phyloP scores from a whole-genome alignment of 352 stramenopile genomes.

The Saprolegnia parasitica region DNA sequence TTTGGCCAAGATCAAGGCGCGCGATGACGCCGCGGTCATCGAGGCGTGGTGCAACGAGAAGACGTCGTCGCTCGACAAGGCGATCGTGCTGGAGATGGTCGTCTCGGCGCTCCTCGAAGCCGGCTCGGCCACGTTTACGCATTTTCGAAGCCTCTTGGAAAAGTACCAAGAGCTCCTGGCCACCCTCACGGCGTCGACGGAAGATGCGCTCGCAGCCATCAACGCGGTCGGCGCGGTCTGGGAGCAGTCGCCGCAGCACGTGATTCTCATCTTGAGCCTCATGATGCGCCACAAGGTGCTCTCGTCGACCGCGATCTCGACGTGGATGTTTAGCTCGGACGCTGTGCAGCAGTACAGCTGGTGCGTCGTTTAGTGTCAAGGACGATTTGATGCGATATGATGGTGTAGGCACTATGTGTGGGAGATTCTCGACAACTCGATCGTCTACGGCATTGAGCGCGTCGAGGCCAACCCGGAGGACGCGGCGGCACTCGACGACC shows the following conservation, averaged over 20 bases:
- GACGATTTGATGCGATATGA: neutral
- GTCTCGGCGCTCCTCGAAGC: slow-evolving; percentile 73
- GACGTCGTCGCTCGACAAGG: slow-evolving; percentile 40
- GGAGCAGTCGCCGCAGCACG: slow-evolving; percentile 79
- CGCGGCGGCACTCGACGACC: slow-evolving; percentile 40
- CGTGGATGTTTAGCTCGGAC: slow-evolving; percentile 76
- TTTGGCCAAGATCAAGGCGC: slow-evolving; percentile 62
- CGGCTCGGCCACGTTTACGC: slow-evolving; percentile 74
- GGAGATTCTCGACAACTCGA: slow-evolving; percentile 68
- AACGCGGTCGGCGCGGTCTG: slow-evolving; percentile 13
- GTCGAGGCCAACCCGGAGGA: neutral
- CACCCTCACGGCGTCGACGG: neutral
- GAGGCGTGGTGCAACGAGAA: slow-evolving; percentile 61
- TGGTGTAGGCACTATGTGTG: slow-evolving; percentile 63
- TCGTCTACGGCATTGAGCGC: slow-evolving; percentile 37
- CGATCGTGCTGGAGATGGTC: slow-evolving; percentile 61
- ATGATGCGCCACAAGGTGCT: slow-evolving; percentile 72
- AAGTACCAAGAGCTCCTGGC: slow-evolving; percentile 51
- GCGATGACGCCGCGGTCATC: slow-evolving; percentile 48
- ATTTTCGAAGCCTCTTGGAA: slow-evolving; percentile 72
- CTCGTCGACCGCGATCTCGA: slow-evolving; percentile 58
- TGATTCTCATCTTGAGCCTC: slow-evolving; percentile 70
- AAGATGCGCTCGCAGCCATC: slow-evolving; percentile 17
- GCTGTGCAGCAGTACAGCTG: slow-evolving; percentile 84
- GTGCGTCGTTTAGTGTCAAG: slow-evolving; percentile 25